Base-by-base conservation (phyloP, 1,284 basidiomycete species). In the Ustilago hordei region DNA sequence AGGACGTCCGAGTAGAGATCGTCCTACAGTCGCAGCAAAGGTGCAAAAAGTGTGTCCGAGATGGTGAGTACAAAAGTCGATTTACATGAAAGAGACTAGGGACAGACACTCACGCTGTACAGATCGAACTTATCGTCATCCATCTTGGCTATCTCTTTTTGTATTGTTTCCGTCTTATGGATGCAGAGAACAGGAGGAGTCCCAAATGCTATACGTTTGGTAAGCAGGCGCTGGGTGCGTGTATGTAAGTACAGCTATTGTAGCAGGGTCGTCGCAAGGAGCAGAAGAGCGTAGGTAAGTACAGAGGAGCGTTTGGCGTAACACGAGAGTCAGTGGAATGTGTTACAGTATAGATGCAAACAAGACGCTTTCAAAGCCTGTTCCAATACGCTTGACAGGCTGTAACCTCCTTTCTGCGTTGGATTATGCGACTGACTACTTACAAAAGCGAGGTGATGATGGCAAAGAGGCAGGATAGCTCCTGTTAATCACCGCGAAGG, bases 41-140 rank as follows among this genome's bases (percentile, higher is more conserved):
- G 43, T 35, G 41, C 17, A 45, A 12, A 52, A 53, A 58, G 23
- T 17, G 34, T 23, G 12, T 5, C 4, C 55, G 19, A 35, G 17
- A n/a, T 8, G 43, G n/a, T 45, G 19, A 45, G 43, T 45, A 45
- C 43, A 45, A 23, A 56, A 23, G 38, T 9, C 23, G 23, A 28
- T 28, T 28, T 28, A 28, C 23, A 28, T 28, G 23, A 28, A 28
- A 28, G 23, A 28, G 38, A 39, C 9, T 32, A 19, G 38, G 23
- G 9, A 28, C 38, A 45, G 35, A 47, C 19, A 55, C 79, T 81
- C 77, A 81, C 79, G 54, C 79, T 75, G 71, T 81, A 81, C 73
- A 81, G 61, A 60, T 81, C 79, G 60, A 79, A 73, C 35, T 80
- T 74, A 56, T 80, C 75, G 72, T 80, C 79, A 67, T 77, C 69